Percentiles rank a stretch among this genome's conserved stretches.
Conservation (phyloP, 2,329 filamentous ascomycete species). For the Cercospora beticola region DNA sequence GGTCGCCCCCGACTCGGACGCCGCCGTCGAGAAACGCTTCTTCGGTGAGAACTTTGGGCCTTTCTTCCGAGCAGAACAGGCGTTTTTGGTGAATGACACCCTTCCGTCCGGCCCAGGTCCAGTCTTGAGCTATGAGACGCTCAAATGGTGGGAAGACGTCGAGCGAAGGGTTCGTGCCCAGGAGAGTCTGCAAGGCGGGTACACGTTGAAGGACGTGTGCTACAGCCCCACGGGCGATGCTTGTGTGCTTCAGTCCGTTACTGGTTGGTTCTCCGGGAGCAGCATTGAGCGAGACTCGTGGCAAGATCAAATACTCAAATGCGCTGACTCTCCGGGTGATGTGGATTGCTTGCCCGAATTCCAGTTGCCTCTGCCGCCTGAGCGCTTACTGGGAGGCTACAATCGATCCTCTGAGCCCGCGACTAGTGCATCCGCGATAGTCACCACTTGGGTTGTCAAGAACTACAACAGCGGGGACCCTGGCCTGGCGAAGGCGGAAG, state of each 20-base stretch:
- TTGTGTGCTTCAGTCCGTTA: slow-evolving; percentile 91
- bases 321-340: slow-evolving; percentile 66
- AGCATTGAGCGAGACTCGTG: slow-evolving; percentile 60
- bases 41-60: slow-evolving; percentile 93
- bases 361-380: slow-evolving; percentile 80
- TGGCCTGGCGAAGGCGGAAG: slow-evolving; percentile 71
- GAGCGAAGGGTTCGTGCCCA: slow-evolving; percentile 74
- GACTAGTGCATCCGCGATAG: slow-evolving; percentile 73
- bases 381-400: slow-evolving; percentile 82
- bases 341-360: slow-evolving; percentile 75
- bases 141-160: slow-evolving; percentile 91
- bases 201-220: slow-evolving; percentile 79
- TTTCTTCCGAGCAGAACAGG: slow-evolving; percentile 91
- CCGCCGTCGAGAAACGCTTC: slow-evolving; percentile 88
- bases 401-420: slow-evolving; percentile 57
- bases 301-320: slow-evolving; percentile 69
- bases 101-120: slow-evolving; percentile 63
- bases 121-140: slow-evolving; percentile 82
- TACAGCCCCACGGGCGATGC: slow-evolving; percentile 88
- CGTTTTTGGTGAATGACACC: slow-evolving; percentile 89
- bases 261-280: slow-evolving; percentile 74
- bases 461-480: slow-evolving; percentile 75
- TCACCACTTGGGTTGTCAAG: slow-evolving; percentile 91
- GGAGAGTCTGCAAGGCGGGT: slow-evolving; percentile 66
- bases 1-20: slow-evolving; percentile 91